Conservation (phyloP, 495 filamentous ascomycete species). For the Hypoxylon subgilvum region DNA sequence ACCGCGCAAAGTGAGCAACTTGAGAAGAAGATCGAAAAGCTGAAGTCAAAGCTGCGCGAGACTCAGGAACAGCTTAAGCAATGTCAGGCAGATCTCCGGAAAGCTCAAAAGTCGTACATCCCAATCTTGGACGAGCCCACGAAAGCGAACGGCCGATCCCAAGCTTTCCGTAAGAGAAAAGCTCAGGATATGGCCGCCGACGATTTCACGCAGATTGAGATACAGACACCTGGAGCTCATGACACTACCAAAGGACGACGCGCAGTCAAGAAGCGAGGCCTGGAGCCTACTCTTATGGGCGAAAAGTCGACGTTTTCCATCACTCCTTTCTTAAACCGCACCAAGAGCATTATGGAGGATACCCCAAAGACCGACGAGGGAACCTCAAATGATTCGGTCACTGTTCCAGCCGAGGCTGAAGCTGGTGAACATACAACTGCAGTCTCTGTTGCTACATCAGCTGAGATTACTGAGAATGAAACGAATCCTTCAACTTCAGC, state of each 20-base stretch:
- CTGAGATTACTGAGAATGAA: slow-evolving; percentile 3
- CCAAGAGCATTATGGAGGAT: slow-evolving; percentile 55
- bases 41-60: slow-evolving; percentile 68
- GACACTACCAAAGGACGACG: slow-evolving; percentile 42
- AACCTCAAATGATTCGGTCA: slow-evolving; percentile 35
- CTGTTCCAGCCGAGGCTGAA: slow-evolving; percentile 8
- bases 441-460: slow-evolving; percentile 3
- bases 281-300: slow-evolving; percentile 64
- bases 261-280: slow-evolving; percentile 57
- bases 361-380: slow-evolving; percentile 34
- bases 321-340: slow-evolving; percentile 88
- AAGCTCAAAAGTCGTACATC: slow-evolving; percentile 40
- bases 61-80: slow-evolving; percentile 74
- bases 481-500: slow-evolving; percentile 1
- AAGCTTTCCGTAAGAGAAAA: slow-evolving; percentile 41
- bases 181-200: slow-evolving; percentile 43
- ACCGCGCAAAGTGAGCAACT: slow-evolving; percentile 62
- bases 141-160: slow-evolving; percentile 40
- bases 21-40: slow-evolving; percentile 70
- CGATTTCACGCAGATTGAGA: slow-evolving; percentile 44
- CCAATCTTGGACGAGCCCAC: slow-evolving; percentile 44
- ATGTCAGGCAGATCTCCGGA: slow-evolving; percentile 52
- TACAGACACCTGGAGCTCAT: slow-evolving; percentile 45
- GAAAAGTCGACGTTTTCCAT: slow-evolving; percentile 93
- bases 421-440: slow-evolving; percentile 14